Percentiles rank a stretch among this genome's conserved stretches.
phyloP scores from a whole-genome alignment of 345 rosid species.

The Bruguiera sexangula region DNA sequence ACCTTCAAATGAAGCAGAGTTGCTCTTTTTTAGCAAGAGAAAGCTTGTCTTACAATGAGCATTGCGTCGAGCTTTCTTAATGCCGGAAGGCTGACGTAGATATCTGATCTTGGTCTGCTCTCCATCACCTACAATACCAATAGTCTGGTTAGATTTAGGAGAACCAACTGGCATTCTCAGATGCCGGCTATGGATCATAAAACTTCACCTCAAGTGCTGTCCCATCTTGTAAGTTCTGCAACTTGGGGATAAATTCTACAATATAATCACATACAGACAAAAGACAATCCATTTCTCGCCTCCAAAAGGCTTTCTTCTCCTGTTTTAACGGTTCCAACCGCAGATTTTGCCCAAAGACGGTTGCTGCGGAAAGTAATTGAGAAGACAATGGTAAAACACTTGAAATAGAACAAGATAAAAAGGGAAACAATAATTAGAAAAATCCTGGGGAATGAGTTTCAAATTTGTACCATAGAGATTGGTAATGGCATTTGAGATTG shows the following conservation, averaged over 20 bases:
- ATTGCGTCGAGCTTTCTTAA: constrained; percentile 74
- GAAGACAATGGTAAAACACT: neutral
- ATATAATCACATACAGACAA: constrained; percentile 80
- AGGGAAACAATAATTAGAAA: neutral
- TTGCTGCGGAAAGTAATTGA: constrained; percentile 48
- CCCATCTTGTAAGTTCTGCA: constrained; percentile 56
- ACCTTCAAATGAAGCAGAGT: constrained; percentile 1
- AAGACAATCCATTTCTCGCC: constrained; percentile 87
- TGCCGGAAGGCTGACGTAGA: constrained; percentile 83
- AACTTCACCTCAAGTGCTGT: constrained; percentile 59
- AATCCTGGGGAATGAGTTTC: neutral
- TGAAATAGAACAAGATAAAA: neutral
- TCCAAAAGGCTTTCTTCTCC: constrained; percentile 84
- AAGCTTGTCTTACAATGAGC: constrained; percentile 56
- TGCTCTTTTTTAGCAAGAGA: neutral
- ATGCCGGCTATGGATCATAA: neutral
- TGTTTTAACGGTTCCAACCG: constrained; percentile 74
- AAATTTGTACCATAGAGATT: constrained; percentile 80
- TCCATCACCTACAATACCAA: constrained; percentile 57
- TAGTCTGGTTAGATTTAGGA: constrained; percentile 6
- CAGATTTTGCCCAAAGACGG: constrained; percentile 85
- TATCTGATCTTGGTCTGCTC: constrained; percentile 67
- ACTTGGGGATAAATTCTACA: constrained; percentile 61
- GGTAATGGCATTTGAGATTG: constrained; percentile 89
- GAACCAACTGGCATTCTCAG: neutral